Evolutionary conservation across 2,329 filamentous ascomycete species (phyloP).

Genomic region (Colletotrichum horii): DNA sequence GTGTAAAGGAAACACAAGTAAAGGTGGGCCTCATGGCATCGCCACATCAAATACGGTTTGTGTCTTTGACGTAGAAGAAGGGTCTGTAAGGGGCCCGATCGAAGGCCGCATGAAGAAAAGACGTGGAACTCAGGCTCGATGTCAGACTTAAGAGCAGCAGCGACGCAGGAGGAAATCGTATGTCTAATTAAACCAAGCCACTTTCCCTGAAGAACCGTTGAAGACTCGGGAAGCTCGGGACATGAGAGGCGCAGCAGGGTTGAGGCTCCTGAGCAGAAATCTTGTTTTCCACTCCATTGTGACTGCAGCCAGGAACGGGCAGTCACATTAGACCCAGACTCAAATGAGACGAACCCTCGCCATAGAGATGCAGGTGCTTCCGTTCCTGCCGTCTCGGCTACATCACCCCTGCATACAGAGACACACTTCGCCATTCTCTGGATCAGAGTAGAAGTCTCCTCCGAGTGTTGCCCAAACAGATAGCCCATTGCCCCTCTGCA

Average conservation of each 20-base stretch:
- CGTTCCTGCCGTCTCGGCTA: not conserved
- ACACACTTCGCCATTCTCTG: not conserved
- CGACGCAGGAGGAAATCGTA: not conserved
- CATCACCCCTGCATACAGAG: not conserved
- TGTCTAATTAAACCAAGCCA: not conserved
- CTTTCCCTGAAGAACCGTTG: not conserved
- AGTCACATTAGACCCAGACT: not conserved
- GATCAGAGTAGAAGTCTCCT: not conserved
- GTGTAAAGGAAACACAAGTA: not conserved
- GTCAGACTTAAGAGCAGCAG: not conserved
- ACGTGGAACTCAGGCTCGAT: not conserved
- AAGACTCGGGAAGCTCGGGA: not conserved
- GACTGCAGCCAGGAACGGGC: not conserved
- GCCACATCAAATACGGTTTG: not conserved
- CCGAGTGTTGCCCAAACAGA: not conserved
- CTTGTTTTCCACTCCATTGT: not conserved
- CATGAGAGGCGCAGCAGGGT: not conserved
- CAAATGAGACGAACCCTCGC: not conserved
- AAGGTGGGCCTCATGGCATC: not conserved
- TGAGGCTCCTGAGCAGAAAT: not conserved
- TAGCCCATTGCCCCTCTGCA: not conserved
- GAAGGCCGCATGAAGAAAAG: not conserved
- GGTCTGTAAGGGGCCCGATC: not conserved
- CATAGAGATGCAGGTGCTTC: not conserved
- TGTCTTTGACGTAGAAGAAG: rapidly evolving